Conservation (phyloP, 345 rosid genomes). For the Chamaenerion angustifolium region DNA sequence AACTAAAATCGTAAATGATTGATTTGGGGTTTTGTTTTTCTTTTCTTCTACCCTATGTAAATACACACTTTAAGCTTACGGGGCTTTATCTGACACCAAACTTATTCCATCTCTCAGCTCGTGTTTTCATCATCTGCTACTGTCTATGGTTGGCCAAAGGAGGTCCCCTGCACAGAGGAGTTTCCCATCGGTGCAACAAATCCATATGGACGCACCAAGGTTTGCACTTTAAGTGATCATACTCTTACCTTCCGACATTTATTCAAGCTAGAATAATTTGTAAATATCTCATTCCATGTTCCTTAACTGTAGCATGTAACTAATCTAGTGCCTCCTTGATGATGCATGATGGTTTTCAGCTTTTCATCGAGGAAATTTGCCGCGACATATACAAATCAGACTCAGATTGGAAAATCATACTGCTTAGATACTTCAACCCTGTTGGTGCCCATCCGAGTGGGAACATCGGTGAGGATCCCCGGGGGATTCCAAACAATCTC, state of each 20-base stretch:
- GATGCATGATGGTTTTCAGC: conserved; percentile 27
- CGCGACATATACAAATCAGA: conserved; percentile 55
- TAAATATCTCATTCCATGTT: background rate
- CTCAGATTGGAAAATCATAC: conserved; percentile 74
- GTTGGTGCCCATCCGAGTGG: conserved; percentile 96
- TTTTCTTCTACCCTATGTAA: background rate
- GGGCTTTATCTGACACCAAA: background rate
- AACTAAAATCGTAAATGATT: too few relatives aligned
- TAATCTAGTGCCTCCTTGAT: background rate
- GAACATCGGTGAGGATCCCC: conserved; percentile 86
- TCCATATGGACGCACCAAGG: conserved; percentile 96
- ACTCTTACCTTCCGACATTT: too few relatives aligned
- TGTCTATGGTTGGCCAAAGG: conserved; percentile 96
- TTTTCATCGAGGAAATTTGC: conserved; percentile 83
- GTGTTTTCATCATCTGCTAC: conserved; percentile 99
- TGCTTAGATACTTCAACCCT: conserved; percentile 92
- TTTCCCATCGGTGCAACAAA: conserved; percentile 52
- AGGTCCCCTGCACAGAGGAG: conserved; percentile 91
- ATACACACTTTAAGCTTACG: too few relatives aligned
- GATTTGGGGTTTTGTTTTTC: background rate
- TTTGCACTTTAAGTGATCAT: conserved; percentile 5
- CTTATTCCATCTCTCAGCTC: conserved; percentile 31
- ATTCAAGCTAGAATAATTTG: background rate
- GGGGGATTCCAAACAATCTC: conserved; percentile 93
- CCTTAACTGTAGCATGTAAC: background rate